A percentile compares a stretch with the other conserved stretches of the same genome.
Conservation (phyloP, 768 basidiomycete genomes). For the Mycena belliarum region DNA sequence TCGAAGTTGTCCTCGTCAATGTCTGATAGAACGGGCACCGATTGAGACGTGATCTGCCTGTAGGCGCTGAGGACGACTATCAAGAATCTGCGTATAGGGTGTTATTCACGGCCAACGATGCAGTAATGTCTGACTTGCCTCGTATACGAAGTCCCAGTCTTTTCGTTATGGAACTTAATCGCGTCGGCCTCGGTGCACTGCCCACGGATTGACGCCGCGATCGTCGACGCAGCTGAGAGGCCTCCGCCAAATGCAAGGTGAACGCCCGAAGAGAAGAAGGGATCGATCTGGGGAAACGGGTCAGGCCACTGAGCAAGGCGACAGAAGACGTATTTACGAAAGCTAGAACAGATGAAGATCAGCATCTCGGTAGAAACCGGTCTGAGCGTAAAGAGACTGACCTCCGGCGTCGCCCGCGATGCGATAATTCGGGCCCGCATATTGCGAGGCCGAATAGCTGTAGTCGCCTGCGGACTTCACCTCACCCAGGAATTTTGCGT, state of each 20-base stretch:
- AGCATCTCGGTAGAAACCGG: too few species aligned
- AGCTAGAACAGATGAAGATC: too few species aligned
- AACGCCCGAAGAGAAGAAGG: conserved; percentile 46
- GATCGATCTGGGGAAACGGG: conserved; percentile 42
- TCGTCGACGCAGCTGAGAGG: conserved; percentile 39
- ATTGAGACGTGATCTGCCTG: conserved; percentile 47
- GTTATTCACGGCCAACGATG: not conserved
- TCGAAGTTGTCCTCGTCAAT: conserved; percentile 51
- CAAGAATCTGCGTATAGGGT: conserved; percentile 37
- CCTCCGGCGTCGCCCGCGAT: conserved; percentile 37
- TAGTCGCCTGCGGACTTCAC: conserved; percentile 36
- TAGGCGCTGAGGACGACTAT: conserved; percentile 50
- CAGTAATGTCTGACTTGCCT: conserved; percentile 16
- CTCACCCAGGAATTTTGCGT: conserved; percentile 23
- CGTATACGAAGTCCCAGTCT: conserved; percentile 35
- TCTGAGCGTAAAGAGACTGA: conserved; percentile 26
- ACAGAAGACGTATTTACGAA: too few species aligned
- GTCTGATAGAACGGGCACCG: conserved; percentile 39
- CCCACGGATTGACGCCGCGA: conserved; percentile 33
- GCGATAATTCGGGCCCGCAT: conserved; percentile 35
- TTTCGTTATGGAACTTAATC: conserved; percentile 31
- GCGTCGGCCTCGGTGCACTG: conserved; percentile 32
- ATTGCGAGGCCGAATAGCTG: conserved; percentile 34
- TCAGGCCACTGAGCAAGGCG: too few species aligned
- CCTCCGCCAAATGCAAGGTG: too few species aligned